Conservation (phyloP, 169 alveolate species). For the Sarcocystis neurona region DNA sequence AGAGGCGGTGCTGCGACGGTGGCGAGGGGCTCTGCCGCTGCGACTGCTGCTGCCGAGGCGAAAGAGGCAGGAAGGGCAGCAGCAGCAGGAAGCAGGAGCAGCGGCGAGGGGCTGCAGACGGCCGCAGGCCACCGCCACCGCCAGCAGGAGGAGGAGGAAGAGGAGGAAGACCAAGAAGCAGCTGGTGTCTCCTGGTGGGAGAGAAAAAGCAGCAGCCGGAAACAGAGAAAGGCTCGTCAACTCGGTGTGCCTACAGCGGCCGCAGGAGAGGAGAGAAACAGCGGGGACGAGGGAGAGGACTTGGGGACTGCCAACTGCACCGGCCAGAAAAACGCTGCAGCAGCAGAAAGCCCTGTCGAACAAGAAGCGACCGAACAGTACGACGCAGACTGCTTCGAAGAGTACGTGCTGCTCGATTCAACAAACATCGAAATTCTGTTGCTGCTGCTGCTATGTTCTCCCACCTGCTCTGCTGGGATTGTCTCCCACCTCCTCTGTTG, state of each 20-base stretch:
- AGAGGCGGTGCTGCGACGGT: neutral
- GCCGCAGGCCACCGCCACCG: neutral
- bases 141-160: neutral
- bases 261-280: too few relatives aligned
- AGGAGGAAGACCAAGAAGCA: neutral
- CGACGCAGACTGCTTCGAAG: conserved; percentile 8
- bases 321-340: too few relatives aligned
- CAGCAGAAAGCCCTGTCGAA: too few relatives aligned
- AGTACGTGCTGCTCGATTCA: neutral
- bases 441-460: neutral
- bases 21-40: neutral
- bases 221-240: too few relatives aligned
- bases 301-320: too few relatives aligned
- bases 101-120: neutral
- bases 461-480: neutral
- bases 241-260: too few relatives aligned
- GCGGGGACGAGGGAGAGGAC: too few relatives aligned
- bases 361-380: neutral
- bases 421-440: neutral
- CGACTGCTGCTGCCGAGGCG: neutral
- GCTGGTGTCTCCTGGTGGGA: neutral
- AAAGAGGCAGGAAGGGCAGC: neutral
- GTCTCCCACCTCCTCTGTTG: neutral
- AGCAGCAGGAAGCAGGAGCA: neutral
- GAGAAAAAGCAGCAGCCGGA: neutral